These are phyloP conservation scores for Pseudocercospora macadamiae DNA, from an alignment of 2,329 filamentous ascomycete species.

Conservation along the genomic window DNA sequence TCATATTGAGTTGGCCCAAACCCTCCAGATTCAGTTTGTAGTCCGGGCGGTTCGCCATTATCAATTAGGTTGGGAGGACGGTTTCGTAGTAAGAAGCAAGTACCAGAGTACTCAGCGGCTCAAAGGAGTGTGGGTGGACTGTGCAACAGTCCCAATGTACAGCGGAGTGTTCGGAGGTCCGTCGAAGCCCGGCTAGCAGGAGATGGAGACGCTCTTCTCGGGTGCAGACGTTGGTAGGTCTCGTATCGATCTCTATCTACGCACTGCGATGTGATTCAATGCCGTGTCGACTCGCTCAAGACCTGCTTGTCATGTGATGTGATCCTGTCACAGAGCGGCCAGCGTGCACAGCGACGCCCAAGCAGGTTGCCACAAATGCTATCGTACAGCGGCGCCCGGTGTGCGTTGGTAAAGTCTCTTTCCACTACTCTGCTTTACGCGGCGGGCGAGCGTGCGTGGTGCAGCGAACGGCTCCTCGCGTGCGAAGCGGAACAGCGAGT, in stretches of 20 bases:
- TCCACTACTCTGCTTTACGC: background rate
- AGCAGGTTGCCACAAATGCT: background rate
- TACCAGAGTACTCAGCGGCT: constrained; percentile 5
- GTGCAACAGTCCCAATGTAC: constrained; percentile 24
- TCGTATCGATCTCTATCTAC: no score
- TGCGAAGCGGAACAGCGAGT: constrained; percentile 4
- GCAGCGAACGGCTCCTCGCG: constrained; percentile 3
- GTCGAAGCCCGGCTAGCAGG: constrained; percentile 9
- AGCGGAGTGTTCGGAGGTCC: constrained; percentile 5
- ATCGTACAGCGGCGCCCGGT: background rate
- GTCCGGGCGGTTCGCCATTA: constrained; percentile 92
- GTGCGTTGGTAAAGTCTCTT: constrained; percentile 9
- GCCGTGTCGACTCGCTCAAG: constrained; percentile 13
- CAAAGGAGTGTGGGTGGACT: constrained; percentile 28
- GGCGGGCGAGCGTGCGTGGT: constrained; percentile 10
- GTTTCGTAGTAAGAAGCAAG: constrained; percentile 20
- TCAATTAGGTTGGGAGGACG: constrained; percentile 63
- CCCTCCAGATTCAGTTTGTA: constrained; percentile 82
- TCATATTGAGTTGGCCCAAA: constrained; percentile 67
- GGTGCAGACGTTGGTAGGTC: no score
- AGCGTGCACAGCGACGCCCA: background rate
- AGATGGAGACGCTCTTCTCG: no score
- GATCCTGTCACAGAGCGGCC: constrained; percentile 6
- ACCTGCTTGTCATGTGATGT: constrained; percentile 25
- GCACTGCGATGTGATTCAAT: background rate